Base-by-base conservation (phyloP, 805 yeast genomes). In the Candida patagonica region DNA sequence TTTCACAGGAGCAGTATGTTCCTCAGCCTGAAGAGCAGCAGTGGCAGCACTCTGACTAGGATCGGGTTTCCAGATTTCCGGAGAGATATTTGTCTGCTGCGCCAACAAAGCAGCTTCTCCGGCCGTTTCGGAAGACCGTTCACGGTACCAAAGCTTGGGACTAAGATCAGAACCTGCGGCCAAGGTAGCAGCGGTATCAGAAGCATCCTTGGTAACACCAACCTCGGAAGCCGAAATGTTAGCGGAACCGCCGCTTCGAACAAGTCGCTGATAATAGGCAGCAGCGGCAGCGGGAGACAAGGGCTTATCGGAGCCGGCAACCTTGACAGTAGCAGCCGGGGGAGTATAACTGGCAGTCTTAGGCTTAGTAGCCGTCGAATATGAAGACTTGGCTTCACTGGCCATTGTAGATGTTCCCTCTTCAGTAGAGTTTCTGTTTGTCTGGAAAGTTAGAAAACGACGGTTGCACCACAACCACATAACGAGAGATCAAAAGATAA, bases 41-140 rank as follows among this genome's bases (percentile, higher is more conserved):
- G 72, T 59, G 23, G 78, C 81, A 22, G 79, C 78, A 8, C 40
- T 45, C 32, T 67, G 66, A 19, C 74, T 70, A 55, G 68, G 65
- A 36, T 71, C 72, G 22, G 58, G 61, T 49, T 41, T 46, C 60
- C 61, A 53, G 44, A 47, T 44, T 41, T 44, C 63, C 31, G 59
- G 70, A n/a, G 60, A 53, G 16, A 40, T 33, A 30, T 54, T 47
- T 35, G 51, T 35, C 9, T 47, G 26, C 37, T 53, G 48, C 22
- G 68, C 67, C 24, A 55, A 49, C 24, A 51, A 40, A 22, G 67
- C 65, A 9, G 68, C 68, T 22, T 52, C 49, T 15, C 62, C 60
- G 10, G 61, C 62, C 22, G 48, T 51, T 7, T 49, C 38, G 30
- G 50, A 43, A 13, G 10, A 19, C 22, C 36, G 44, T 21, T 47